These are phyloP conservation scores for Dothideomycetes sp. DNA, from an alignment of 2,329 filamentous ascomycete genomes.

Conservation along the genomic window DNA sequence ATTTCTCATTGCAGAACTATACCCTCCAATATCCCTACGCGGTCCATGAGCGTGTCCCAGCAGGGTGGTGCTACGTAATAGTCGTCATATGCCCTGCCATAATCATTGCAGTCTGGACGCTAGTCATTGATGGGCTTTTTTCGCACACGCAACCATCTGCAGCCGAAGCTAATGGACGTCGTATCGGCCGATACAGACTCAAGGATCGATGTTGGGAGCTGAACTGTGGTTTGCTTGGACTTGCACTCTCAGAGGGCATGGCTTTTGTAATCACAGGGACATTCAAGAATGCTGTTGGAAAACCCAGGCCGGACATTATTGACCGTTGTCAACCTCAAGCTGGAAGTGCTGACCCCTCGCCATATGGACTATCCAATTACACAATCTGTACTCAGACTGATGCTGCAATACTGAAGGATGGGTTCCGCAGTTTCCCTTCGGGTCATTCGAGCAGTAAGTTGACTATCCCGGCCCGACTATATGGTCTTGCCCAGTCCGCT, in stretches of 20 bases:
- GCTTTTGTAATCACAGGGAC: conserved; percentile 21
- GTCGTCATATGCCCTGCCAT: conserved; percentile 37
- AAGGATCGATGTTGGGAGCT: conserved; percentile 51
- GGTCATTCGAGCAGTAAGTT: conserved; percentile 44
- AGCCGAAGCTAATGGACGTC: conserved; percentile 23
- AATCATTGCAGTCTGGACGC: conserved; percentile 44
- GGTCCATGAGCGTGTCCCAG: conserved; percentile 42
- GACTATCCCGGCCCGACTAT: too few species aligned
- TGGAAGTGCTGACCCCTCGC: conserved; percentile 23
- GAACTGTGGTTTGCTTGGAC: conserved; percentile 49
- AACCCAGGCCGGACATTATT: conserved; percentile 49
- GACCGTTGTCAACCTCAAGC: conserved; percentile 36
- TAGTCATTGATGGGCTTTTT: conserved; percentile 48
- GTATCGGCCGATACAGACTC: conserved; percentile 37
- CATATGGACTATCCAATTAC: conserved; percentile 33
- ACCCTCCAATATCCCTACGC: conserved; percentile 49
- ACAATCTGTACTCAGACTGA: conserved; percentile 42
- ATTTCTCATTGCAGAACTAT: conserved; percentile 45
- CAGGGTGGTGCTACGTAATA: conserved; percentile 37
- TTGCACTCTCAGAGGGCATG: conserved; percentile 31
- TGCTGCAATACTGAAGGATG: conserved; percentile 43
- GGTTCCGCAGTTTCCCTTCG: conserved; percentile 48
- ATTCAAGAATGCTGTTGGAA: conserved; percentile 49
- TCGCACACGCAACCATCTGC: conserved; percentile 31
- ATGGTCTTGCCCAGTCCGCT: background rate